These are phyloP conservation scores for Teratosphaeriaceae sp. DNA, from an alignment of 2,329 filamentous ascomycete genomes.

Conservation along the genomic window DNA sequence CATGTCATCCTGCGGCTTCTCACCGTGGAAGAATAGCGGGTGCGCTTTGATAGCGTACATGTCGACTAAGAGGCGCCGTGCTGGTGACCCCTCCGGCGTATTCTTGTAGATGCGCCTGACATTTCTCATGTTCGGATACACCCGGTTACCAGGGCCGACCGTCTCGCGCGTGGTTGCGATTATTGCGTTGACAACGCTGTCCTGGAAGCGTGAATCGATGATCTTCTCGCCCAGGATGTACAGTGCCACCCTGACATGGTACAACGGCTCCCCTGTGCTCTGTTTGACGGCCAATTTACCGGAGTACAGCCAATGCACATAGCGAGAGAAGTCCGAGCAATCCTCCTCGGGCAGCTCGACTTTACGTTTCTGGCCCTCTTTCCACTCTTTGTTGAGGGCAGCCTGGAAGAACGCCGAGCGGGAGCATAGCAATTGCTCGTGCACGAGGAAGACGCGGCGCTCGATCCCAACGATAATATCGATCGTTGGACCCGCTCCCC, in stretches of 20 bases:
- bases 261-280: neutral
- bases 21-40: neutral
- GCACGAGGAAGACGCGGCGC: slow-evolving; percentile 1
- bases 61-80: neutral
- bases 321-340: slow-evolving; percentile 10
- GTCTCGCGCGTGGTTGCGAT: neutral
- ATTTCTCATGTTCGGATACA: neutral
- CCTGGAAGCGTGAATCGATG: slow-evolving; percentile 15
- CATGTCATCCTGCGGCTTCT: neutral
- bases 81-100: neutral
- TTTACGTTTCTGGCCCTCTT: slow-evolving; percentile 6
- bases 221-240: slow-evolving; percentile 18
- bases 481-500: neutral
- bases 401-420: slow-evolving; percentile 8
- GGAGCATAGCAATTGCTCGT: neutral
- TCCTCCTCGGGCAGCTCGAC: slow-evolving; percentile 12
- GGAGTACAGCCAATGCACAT: slow-evolving; percentile 17
- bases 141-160: neutral
- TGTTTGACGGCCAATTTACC: neutral
- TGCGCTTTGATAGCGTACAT: neutral
- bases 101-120: neutral
- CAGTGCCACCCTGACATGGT: slow-evolving; percentile 1
- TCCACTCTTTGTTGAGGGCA: slow-evolving; percentile 12
- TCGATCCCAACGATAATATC: slow-evolving; percentile 1
- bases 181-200: slow-evolving; percentile 11